These are phyloP conservation scores for Senna tora DNA, from an alignment of 306 rosid species.

Conservation along the genomic window DNA sequence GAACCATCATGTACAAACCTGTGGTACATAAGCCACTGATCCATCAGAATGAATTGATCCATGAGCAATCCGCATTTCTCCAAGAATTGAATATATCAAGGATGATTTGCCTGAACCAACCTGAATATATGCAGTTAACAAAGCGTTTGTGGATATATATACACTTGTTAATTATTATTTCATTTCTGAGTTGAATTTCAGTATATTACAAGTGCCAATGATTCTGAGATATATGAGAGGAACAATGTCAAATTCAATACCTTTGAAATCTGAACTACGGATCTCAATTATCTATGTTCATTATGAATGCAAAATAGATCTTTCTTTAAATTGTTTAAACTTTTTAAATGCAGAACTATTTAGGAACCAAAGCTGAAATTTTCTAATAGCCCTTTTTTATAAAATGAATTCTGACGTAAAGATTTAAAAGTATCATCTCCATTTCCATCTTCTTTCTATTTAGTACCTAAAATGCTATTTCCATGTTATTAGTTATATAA, in stretches of 20 bases:
- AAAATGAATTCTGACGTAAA: not conserved
- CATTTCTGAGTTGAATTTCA: constrained; percentile 20
- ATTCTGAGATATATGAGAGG: constrained; percentile 21
- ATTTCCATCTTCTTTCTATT: constrained; percentile 6
- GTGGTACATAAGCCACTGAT: constrained; percentile 86
- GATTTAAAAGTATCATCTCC: constrained; percentile 26
- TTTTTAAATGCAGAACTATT: not conserved
- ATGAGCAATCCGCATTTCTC: constrained; percentile 67
- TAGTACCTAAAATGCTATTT: constrained; percentile 2
- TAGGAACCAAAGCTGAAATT: constrained; percentile 1
- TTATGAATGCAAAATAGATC: not conserved
- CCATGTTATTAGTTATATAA: constrained; percentile 26
- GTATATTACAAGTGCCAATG: constrained; percentile 13
- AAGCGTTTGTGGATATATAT: not conserved
- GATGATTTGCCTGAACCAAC: constrained; percentile 99
- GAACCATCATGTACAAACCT: constrained; percentile 57
- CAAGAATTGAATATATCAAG: constrained; percentile 72
- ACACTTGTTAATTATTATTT: constrained; percentile 6
- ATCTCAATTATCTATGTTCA: constrained; percentile 21
- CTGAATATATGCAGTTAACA: constrained; percentile 57
- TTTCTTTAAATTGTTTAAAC: not conserved
- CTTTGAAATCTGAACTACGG: constrained; percentile 21
- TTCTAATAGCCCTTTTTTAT: not conserved
- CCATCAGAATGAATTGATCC: constrained; percentile 69
- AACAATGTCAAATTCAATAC: constrained; percentile 2